Conservation (phyloP, 441 rosid genomes). For the Metrosideros polymorpha region DNA sequence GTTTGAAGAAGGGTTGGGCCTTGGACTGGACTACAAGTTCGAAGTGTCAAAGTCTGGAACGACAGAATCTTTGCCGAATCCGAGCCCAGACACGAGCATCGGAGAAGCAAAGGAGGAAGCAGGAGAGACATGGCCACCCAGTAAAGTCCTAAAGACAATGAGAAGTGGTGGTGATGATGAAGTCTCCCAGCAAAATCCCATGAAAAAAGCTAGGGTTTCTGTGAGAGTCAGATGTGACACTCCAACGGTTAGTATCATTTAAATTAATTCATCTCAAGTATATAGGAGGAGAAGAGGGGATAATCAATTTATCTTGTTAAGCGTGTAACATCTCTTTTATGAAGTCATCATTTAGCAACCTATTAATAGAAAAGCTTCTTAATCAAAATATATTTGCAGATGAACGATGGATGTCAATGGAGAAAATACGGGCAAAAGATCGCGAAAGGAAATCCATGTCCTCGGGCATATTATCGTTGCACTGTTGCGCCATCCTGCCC, state of each 20-base stretch:
- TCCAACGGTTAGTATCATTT: slow-evolving; percentile 43
- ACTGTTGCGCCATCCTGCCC: slow-evolving; percentile 9
- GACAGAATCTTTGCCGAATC: slow-evolving; percentile 1
- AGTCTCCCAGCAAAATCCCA: slow-evolving; percentile 34
- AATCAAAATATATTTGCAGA: background rate
- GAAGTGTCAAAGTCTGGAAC: background rate
- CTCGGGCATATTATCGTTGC: slow-evolving; percentile 14
- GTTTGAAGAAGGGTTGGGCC: background rate
- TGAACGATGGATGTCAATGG: slow-evolving; percentile 15
- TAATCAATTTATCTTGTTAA: background rate
- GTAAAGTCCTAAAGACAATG: slow-evolving; percentile 34
- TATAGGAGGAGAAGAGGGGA: background rate
- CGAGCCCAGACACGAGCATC: slow-evolving; percentile 24
- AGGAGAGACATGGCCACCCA: slow-evolving; percentile 45
- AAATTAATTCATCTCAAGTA: background rate
- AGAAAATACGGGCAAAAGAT: slow-evolving; percentile 15
- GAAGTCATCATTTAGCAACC: background rate
- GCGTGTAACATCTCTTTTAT: background rate
- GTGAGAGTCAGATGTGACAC: slow-evolving; percentile 86
- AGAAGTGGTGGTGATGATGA: slow-evolving; percentile 35
- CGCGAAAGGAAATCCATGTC: slow-evolving; percentile 9
- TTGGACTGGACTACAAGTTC: background rate
- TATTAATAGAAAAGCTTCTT: background rate
- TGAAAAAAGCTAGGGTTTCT: slow-evolving; percentile 78
- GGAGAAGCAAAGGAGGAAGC: slow-evolving; percentile 36